A percentile compares a stretch with the other conserved stretches of the same genome.
Conservation (phyloP, 2,329 filamentous ascomycete species). For the Cladorrhinum sp. region DNA sequence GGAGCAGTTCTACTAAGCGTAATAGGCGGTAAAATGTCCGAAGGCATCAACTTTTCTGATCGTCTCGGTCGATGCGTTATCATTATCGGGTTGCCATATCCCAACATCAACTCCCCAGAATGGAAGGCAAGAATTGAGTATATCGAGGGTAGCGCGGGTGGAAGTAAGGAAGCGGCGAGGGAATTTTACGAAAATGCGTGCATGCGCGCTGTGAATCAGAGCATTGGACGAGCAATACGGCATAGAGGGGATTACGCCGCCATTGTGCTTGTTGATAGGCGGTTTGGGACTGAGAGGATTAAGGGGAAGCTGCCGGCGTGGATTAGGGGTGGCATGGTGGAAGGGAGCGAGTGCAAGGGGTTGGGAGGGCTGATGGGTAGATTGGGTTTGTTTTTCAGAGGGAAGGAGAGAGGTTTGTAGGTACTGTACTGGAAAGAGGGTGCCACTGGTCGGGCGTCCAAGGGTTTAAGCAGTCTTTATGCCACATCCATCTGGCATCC, state of each 20-base stretch:
- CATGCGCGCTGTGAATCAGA: constrained; percentile 97
- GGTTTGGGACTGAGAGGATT: constrained; percentile 74
- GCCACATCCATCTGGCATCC: no score
- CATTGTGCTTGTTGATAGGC: constrained; percentile 78
- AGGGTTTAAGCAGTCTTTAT: no score
- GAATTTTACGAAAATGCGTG: constrained; percentile 93
- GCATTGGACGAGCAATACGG: constrained; percentile 86
- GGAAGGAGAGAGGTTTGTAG: constrained; percentile 54
- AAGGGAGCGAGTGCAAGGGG: constrained; percentile 46
- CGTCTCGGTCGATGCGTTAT: constrained; percentile 82
- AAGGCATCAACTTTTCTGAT: constrained; percentile 98
- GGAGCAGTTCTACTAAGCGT: constrained; percentile 86
- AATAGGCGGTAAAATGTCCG: constrained; percentile 89
- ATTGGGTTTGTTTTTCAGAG: constrained; percentile 56
- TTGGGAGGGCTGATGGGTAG: constrained; percentile 59
- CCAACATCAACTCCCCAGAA: constrained; percentile 82
- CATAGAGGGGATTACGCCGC: constrained; percentile 86
- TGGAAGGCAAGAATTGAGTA: constrained; percentile 93
- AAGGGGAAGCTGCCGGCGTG: constrained; percentile 79
- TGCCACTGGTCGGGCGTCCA: no score
- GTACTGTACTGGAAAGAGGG: no score
- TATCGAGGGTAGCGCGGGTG: constrained; percentile 58
- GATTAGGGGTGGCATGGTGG: constrained; percentile 71
- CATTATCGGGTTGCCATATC: constrained; percentile 89
- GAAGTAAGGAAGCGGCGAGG: constrained; percentile 56